phyloP scores from a whole-genome alignment of 352 stramenopile species.

The Globisporangium radiosum region DNA sequence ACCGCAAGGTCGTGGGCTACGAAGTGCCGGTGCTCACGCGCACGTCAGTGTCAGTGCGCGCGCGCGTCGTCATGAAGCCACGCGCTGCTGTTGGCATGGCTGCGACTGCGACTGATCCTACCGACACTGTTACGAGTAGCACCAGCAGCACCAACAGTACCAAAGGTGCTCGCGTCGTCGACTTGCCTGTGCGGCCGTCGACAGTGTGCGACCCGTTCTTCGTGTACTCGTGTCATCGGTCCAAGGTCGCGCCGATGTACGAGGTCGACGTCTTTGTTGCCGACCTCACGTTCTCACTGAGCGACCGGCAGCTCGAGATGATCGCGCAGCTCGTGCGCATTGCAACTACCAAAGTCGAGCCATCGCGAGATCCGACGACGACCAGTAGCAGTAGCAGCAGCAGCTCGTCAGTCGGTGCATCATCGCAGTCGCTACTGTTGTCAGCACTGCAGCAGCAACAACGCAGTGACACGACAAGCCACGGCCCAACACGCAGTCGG shows the following conservation, averaged over 20 bases:
- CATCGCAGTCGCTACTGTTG: too few relatives aligned
- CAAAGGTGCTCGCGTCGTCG: not conserved
- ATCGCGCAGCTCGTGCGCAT: conserved; percentile 56
- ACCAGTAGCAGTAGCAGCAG: not conserved
- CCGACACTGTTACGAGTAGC: conserved; percentile 8
- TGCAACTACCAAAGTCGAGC: conserved; percentile 23
- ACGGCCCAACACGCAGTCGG: not conserved
- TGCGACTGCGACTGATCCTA: conserved; percentile 3
- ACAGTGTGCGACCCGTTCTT: conserved; percentile 60
- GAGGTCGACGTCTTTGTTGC: conserved; percentile 69
- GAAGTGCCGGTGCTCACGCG: conserved; percentile 72
- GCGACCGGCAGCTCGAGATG: conserved; percentile 78
- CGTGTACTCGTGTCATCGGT: conserved; percentile 49
- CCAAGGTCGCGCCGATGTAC: conserved; percentile 34
- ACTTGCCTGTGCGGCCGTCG: conserved; percentile 31
- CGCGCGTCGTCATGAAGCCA: conserved; percentile 41
- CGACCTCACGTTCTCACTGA: conserved; percentile 72
- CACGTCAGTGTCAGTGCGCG: conserved; percentile 57
- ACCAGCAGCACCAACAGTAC: conserved; percentile 5
- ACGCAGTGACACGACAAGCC: not conserved
- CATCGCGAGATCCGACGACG: conserved; percentile 1
- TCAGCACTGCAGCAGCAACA: not conserved
- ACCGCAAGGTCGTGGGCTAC: conserved; percentile 73
- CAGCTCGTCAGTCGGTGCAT: too few relatives aligned
- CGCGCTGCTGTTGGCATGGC: conserved; percentile 5